Base-by-base conservation (phyloP, 139 green algal species). In the Chlamydomonas sp. region DNA sequence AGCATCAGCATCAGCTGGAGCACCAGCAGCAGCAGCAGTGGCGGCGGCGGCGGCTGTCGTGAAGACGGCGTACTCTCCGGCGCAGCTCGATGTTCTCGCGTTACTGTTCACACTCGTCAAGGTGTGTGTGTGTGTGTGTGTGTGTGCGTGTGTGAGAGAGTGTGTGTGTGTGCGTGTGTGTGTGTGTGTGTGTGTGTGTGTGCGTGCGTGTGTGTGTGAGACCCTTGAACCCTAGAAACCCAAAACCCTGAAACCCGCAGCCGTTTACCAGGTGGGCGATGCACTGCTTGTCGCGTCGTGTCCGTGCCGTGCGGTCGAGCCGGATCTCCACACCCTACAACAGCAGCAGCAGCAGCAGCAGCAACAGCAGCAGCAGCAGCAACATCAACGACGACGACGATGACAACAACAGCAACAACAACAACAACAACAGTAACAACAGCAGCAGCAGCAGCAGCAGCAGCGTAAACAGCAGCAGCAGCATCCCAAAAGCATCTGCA, bases 71-170 rank as follows among this genome's bases (percentile, higher is more conserved):
- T 90, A 88, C 65, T 68, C 6, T 30, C 3, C 49, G 0, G 74
- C 78, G 20, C 43, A 90, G 73, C 72, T 93, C 48, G 83, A 93
- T 48, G 36, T 69, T 3, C 73, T 92, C 43, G 84, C 83, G 0
- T 49, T 90, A 22, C 59, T 84, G 0, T 85, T 88, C 60, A 88
- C 37, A 35, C 20, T 20, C 10, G 35, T 58, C 35, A 54, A 69
- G 24, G 62, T 69, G 37, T 20, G 43, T 54, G 43, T 54, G 13
- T 54, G 43, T 54, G 13, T 54, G 13, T 54, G 43, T 54, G 43
- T 54, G 20, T 13, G 43, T 54, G 43, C 20, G 43, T 54, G 43
- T 13, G 20, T 20, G 43, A 26, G 43, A 54, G 43, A 54, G 43
- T 54, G 13, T 26, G 43, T 20, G 43, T 54, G 20, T 54, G 43